Percentiles rank a stretch among this genome's conserved stretches.
Conservation (phyloP, 2,329 filamentous ascomycete genomes). For the Knoxdaviesia proteae region DNA sequence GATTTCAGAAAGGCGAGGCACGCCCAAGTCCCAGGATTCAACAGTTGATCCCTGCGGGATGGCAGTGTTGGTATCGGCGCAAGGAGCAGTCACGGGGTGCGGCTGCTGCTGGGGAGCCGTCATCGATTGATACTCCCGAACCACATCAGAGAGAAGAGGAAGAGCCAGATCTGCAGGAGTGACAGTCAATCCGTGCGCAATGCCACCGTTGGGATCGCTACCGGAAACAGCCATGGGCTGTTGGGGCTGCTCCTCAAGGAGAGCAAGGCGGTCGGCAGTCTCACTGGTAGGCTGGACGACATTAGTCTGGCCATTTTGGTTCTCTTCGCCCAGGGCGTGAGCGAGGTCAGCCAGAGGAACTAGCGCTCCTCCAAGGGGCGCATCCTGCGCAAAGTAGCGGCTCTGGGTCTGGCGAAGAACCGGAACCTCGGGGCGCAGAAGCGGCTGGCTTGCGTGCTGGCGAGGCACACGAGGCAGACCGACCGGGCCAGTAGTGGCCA, state of each 20-base stretch:
- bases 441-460: conserved; percentile 33
- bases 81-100: neutral
- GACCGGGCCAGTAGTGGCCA: conserved; percentile 1
- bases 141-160: too few relatives aligned
- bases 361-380: neutral
- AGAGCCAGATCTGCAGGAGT: too few relatives aligned
- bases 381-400: conserved; percentile 13
- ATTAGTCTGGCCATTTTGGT: conserved; percentile 18
- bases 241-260: conserved; percentile 1
- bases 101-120: neutral
- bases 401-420: conserved; percentile 22
- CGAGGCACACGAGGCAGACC: conserved; percentile 16
- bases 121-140: too few relatives aligned
- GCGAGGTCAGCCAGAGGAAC: conserved; percentile 14
- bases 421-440: conserved; percentile 22
- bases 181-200: neutral
- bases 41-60: neutral
- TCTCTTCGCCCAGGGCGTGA: conserved; percentile 23
- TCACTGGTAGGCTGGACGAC: conserved; percentile 6
- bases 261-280: neutral
- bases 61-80: neutral
- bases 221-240: neutral
- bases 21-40: neutral
- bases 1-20: neutral
- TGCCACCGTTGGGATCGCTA: neutral